These are phyloP conservation scores for Tothia fuscella DNA, from an alignment of 2,329 filamentous ascomycete species.

Conservation along the genomic window DNA sequence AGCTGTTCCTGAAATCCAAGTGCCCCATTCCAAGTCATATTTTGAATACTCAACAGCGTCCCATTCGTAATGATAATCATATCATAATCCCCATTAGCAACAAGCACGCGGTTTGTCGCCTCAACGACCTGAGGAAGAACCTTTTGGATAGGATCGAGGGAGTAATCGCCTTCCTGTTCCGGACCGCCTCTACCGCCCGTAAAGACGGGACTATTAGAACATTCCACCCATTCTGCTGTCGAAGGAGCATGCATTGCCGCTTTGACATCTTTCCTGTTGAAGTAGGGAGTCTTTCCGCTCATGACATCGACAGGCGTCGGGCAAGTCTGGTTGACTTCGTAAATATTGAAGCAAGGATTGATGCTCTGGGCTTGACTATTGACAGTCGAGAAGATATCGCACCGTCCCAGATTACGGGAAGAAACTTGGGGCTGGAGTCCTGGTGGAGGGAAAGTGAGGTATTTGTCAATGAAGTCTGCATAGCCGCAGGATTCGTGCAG, in stretches of 20 bases:
- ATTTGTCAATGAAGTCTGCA: slow-evolving; percentile 19
- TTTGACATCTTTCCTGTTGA: slow-evolving; percentile 15
- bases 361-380: slow-evolving; percentile 28
- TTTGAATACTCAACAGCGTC: slow-evolving; percentile 15
- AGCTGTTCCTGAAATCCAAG: slow-evolving; percentile 14
- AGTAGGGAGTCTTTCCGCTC: slow-evolving; percentile 43
- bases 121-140: slow-evolving; percentile 13
- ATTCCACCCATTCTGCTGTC: slow-evolving; percentile 14
- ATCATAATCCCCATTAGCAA: slow-evolving; percentile 12
- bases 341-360: slow-evolving; percentile 13
- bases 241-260: slow-evolving; percentile 14
- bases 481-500: slow-evolving; percentile 36
- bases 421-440: slow-evolving; percentile 7
- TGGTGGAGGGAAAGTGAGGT: slow-evolving; percentile 9
- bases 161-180: slow-evolving; percentile 13
- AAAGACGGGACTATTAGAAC: slow-evolving; percentile 10
- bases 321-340: slow-evolving; percentile 14
- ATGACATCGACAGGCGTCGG: slow-evolving; percentile 13
- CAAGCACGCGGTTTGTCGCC: slow-evolving; percentile 12
- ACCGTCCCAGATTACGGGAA: background rate
- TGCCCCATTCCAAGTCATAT: slow-evolving; percentile 15
- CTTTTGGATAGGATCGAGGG: slow-evolving; percentile 14
- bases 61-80: slow-evolving; percentile 12
- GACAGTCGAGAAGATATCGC: slow-evolving; percentile 29
- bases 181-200: slow-evolving; percentile 10